Evolutionary conservation across 2,329 filamentous ascomycete species (phyloP).

Genomic region (Aspergillus cejpii): DNA sequence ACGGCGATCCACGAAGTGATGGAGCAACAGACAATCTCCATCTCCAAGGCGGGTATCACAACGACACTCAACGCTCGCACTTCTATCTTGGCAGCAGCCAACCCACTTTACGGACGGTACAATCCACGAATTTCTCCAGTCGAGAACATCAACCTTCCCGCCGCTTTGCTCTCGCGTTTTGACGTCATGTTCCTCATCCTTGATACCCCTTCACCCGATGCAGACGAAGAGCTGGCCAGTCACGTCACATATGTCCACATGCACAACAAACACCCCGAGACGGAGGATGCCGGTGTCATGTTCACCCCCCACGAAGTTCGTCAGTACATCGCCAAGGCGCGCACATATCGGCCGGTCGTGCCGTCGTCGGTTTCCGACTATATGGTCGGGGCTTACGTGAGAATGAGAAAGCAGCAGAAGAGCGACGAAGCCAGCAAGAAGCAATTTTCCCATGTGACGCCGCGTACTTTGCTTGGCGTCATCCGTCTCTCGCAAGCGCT

Average conservation of each 20-base stretch:
- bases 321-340: conserved; percentile 89
- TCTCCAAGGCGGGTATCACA: conserved; percentile 88
- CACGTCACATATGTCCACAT: conserved; percentile 97
- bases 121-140: conserved; percentile 95
- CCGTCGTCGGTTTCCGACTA: conserved; percentile 86
- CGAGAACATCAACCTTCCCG: conserved; percentile 98
- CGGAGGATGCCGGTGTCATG: conserved; percentile 60
- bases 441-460: conserved; percentile 88
- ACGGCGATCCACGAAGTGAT: conserved; percentile 82
- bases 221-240: conserved; percentile 85
- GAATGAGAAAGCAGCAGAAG: conserved; percentile 85
- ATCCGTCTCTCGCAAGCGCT: conserved; percentile 90
- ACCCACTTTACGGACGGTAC: conserved; percentile 95
- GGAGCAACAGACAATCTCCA: conserved; percentile 80
- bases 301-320: conserved; percentile 91
- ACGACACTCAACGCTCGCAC: conserved; percentile 95
- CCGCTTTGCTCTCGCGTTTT: conserved; percentile 91
- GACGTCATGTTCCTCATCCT: conserved; percentile 95
- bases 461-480: conserved; percentile 86
- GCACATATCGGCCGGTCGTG: conserved; percentile 79
- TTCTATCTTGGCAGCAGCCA: conserved; percentile 90
- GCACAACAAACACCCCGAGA: conserved; percentile 85
- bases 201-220: conserved; percentile 83
- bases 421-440: conserved; percentile 84
- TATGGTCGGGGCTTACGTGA: conserved; percentile 93